These are phyloP conservation scores for Phialocephala sp. DNA, from an alignment of 2,329 filamentous ascomycete species.

Conservation along the genomic window DNA sequence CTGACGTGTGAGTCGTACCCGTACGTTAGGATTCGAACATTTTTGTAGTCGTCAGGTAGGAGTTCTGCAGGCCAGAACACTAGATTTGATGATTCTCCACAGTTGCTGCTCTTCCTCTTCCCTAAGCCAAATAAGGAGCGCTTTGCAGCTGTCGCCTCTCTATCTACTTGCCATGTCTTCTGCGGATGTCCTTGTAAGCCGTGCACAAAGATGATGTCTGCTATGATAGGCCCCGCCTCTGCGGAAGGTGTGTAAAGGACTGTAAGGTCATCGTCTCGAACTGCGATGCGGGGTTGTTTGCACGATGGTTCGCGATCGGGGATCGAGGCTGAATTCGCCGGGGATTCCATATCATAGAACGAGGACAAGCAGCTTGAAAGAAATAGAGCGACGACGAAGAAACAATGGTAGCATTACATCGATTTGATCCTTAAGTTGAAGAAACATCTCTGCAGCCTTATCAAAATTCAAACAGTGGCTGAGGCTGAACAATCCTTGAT, in stretches of 20 bases:
- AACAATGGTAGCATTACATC: neutral
- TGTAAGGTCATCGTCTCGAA: neutral
- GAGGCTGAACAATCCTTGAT: neutral
- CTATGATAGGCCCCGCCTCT: neutral
- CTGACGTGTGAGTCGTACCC: constrained; percentile 49
- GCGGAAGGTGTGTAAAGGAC: neutral
- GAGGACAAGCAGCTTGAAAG: neutral
- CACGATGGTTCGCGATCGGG: neutral
- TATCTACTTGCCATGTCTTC: constrained; percentile 43
- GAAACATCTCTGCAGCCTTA: neutral
- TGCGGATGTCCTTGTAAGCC: constrained; percentile 49
- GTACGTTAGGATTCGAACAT: constrained; percentile 27
- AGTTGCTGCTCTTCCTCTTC: constrained; percentile 7
- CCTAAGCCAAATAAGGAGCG: constrained; percentile 18
- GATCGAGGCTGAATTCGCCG: neutral
- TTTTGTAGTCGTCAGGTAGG: constrained; percentile 18
- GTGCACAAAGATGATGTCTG: constrained; percentile 48
- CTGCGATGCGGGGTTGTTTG: neutral
- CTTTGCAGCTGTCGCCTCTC: constrained; percentile 32
- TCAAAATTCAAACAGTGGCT: neutral
- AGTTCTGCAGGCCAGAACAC: constrained; percentile 28
- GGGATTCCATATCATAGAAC: neutral
- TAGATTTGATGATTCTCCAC: constrained; percentile 9
- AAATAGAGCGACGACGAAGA: neutral
- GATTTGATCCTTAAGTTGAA: neutral